Conservation (phyloP, 108 stramenopile genomes). For the Skeletonema costatum region DNA sequence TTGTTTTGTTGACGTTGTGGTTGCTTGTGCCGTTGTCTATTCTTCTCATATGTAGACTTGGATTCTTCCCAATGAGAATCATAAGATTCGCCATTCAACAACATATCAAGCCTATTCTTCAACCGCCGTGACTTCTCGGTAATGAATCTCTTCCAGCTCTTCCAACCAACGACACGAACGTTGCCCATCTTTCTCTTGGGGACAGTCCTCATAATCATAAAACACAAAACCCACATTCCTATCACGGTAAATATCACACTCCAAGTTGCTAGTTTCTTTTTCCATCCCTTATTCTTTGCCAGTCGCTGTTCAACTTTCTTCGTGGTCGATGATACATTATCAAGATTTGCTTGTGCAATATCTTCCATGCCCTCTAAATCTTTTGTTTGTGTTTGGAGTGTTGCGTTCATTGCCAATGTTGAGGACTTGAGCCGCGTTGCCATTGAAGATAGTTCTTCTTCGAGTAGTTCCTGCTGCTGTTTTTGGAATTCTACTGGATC, state of each 20-base stretch:
- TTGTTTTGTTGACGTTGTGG: constrained; percentile 12
- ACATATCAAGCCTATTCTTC: not conserved
- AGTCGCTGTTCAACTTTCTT: constrained; percentile 58
- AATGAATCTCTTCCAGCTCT: not conserved
- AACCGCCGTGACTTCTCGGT: not conserved
- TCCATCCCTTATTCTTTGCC: constrained; percentile 40
- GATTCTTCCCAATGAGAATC: constrained; percentile 6
- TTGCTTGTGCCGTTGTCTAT: constrained; percentile 3
- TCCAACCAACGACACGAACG: not conserved
- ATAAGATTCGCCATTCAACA: not conserved
- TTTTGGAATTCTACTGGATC: constrained; percentile 67
- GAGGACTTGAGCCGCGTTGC: constrained; percentile 70
- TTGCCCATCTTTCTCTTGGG: constrained; percentile 33
- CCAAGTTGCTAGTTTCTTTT: constrained; percentile 42
- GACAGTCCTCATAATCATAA: constrained; percentile 45
- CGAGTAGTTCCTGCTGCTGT: constrained; percentile 75
- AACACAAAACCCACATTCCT: constrained; percentile 39
- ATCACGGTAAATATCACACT: constrained; percentile 39
- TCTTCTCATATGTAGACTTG: not conserved
- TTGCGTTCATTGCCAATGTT: constrained; percentile 63
- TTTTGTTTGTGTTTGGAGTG: constrained; percentile 62
- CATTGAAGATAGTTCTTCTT: constrained; percentile 72
- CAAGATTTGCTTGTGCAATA: constrained; percentile 66
- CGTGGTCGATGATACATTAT: constrained; percentile 56
- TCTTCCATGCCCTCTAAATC: constrained; percentile 67